Conservation (phyloP, 2,329 filamentous ascomycete species). For the Colletotrichum sp. region DNA sequence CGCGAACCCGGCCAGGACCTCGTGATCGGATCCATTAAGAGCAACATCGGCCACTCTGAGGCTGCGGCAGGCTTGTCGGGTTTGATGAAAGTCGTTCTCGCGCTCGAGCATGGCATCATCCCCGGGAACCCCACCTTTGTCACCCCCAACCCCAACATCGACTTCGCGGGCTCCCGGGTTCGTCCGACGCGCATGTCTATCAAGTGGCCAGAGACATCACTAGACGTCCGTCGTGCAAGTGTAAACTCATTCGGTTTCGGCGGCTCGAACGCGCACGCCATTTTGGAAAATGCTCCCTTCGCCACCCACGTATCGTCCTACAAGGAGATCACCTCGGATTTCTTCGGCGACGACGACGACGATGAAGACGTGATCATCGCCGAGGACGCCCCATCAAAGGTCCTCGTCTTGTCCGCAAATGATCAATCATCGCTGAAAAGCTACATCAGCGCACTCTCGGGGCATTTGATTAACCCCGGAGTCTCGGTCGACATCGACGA, state of each 20-base stretch:
- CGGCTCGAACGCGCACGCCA: slow-evolving; percentile 37
- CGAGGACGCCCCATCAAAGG: neutral
- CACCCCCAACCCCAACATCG: slow-evolving; percentile 30
- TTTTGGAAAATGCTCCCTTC: slow-evolving; percentile 14
- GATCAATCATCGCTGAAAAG: neutral
- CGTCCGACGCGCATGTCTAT: neutral
- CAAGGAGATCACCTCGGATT: neutral
- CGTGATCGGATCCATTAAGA: slow-evolving; percentile 36
- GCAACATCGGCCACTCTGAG: slow-evolving; percentile 36
- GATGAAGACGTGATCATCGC: neutral
- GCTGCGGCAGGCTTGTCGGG: slow-evolving; percentile 31
- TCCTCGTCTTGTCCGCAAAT: neutral
- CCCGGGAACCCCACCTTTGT: slow-evolving; percentile 26
- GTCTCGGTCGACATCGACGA: slow-evolving; percentile 26
- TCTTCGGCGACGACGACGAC: neutral
- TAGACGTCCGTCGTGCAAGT: slow-evolving; percentile 23
- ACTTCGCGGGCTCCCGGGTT: neutral
- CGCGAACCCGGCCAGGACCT: slow-evolving; percentile 21
- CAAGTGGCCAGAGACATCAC: neutral
- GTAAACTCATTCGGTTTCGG: slow-evolving; percentile 42
- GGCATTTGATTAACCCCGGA: slow-evolving; percentile 24
- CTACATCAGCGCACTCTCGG: neutral
- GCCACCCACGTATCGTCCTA: neutral
- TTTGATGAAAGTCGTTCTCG: slow-evolving; percentile 32
- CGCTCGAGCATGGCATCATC: slow-evolving; percentile 30